These are phyloP conservation scores for Arxiozyma slooffiae DNA, from an alignment of 1,139 yeast genomes.

Conservation along the genomic window DNA sequence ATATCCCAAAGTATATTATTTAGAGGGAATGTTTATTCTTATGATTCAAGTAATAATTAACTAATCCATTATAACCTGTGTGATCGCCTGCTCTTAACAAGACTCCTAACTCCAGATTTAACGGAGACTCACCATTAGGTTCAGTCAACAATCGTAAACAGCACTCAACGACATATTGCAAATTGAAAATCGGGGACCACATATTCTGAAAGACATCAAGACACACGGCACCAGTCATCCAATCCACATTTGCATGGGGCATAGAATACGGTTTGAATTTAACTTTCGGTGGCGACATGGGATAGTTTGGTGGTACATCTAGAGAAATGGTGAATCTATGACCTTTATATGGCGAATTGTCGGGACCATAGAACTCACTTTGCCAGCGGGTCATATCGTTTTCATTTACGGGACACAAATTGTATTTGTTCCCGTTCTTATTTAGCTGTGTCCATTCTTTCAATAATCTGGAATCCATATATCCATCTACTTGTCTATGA, in stretches of 20 bases:
- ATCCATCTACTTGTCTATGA: no score
- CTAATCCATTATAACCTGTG: slow-evolving; percentile 50
- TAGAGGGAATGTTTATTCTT: not conserved
- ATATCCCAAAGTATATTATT: no score
- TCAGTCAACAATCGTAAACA: slow-evolving; percentile 56
- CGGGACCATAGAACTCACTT: slow-evolving; percentile 51
- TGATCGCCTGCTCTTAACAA: slow-evolving; percentile 50
- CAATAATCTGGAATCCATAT: not conserved
- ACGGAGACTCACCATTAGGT: slow-evolving; percentile 81
- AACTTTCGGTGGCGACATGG: slow-evolving; percentile 59
- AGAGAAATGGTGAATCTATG: slow-evolving; percentile 54
- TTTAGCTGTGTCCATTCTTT: slow-evolving; percentile 1
- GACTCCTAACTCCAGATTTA: slow-evolving; percentile 81
- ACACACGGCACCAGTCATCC: slow-evolving; percentile 68
- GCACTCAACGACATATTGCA: slow-evolving; percentile 61
- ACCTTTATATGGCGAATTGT: slow-evolving; percentile 43
- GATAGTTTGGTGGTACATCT: slow-evolving; percentile 47
- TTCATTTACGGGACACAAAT: slow-evolving; percentile 33
- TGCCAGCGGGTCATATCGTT: slow-evolving; percentile 47
- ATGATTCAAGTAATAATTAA: slow-evolving; percentile 44
- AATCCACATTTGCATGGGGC: slow-evolving; percentile 68
- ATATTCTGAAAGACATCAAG: slow-evolving; percentile 56
- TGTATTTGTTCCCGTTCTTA: not conserved
- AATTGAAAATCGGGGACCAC: slow-evolving; percentile 90
- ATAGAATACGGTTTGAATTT: slow-evolving; percentile 42